Evolutionary conservation across 257 asterid species (phyloP).

Genomic region (Verbascum thapsus): DNA sequence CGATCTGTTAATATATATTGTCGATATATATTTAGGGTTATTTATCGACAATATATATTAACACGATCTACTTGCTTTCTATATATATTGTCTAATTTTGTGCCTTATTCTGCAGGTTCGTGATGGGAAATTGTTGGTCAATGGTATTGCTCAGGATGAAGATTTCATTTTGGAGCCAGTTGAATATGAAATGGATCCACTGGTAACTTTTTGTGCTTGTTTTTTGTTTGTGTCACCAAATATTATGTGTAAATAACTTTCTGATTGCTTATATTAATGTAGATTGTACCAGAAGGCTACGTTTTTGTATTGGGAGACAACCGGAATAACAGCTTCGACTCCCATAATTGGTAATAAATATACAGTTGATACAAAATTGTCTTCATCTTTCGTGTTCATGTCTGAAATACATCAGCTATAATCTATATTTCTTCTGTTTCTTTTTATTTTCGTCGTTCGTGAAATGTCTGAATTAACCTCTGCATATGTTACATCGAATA

Average conservation of each 20-base stretch:
- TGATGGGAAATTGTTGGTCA: constrained; percentile 75
- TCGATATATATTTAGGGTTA: too few species aligned
- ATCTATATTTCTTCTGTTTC: background rate
- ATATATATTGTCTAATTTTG: constrained; percentile 14
- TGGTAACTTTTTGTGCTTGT: constrained; percentile 47
- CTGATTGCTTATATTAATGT: constrained; percentile 23
- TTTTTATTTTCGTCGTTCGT: background rate
- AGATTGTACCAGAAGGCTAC: constrained; percentile 88
- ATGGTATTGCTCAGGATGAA: constrained; percentile 75
- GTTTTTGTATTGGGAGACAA: constrained; percentile 98
- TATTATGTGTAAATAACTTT: constrained; percentile 15
- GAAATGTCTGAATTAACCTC: background rate
- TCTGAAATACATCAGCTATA: background rate
- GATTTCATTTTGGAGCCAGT: constrained; percentile 89
- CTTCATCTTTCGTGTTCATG: background rate
- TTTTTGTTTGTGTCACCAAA: constrained; percentile 3
- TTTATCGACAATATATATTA: too few species aligned
- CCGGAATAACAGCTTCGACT: constrained; percentile 91
- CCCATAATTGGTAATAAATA: constrained; percentile 73
- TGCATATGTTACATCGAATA: background rate
- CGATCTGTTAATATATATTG: background rate
- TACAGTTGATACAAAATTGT: constrained; percentile 1
- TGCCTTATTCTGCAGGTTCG: constrained; percentile 56
- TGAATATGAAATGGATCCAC: constrained; percentile 79
- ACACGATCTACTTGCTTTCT: constrained; percentile 16